Percentiles rank a stretch among this genome's conserved stretches.
phyloP scores from a whole-genome alignment of 2,329 filamentous ascomycete genomes.

The Colletotrichum godetiae region DNA sequence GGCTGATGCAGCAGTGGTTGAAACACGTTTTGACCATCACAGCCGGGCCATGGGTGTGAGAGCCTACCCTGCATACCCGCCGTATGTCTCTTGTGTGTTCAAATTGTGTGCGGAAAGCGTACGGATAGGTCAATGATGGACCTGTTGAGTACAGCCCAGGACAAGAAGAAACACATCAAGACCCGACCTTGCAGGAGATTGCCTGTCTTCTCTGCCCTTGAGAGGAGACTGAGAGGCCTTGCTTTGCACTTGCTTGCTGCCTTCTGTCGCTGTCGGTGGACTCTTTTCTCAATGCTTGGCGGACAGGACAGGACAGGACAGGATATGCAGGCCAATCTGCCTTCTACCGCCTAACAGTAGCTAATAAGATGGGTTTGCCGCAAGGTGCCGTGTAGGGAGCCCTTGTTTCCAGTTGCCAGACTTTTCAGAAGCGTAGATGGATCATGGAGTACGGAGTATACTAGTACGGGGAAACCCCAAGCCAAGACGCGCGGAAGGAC shows the following conservation, averaged over 20 bases:
- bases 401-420: conserved; percentile 5
- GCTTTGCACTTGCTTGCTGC: background rate
- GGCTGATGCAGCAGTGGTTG: conserved; percentile 39
- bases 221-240: background rate
- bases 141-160: background rate
- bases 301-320: background rate
- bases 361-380: background rate
- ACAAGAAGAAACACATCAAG: conserved; percentile 10
- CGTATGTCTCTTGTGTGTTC: background rate
- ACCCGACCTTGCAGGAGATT: conserved; percentile 16
- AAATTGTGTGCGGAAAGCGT: background rate
- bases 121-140: background rate
- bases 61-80: conserved; percentile 4
- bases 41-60: conserved; percentile 27
- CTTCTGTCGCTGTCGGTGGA: conserved; percentile 16
- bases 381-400: conserved; percentile 5
- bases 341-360: background rate
- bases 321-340: background rate
- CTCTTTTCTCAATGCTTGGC: background rate
- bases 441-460: background rate
- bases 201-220: background rate
- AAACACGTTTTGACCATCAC: conserved; percentile 45
- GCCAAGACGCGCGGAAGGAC: background rate
- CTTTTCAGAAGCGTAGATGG: conserved; percentile 11
- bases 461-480: background rate